Percentiles rank a stretch among this genome's conserved stretches.
phyloP scores from a whole-genome alignment of 306 rosid species.

The Cicer pinnatifidum region DNA sequence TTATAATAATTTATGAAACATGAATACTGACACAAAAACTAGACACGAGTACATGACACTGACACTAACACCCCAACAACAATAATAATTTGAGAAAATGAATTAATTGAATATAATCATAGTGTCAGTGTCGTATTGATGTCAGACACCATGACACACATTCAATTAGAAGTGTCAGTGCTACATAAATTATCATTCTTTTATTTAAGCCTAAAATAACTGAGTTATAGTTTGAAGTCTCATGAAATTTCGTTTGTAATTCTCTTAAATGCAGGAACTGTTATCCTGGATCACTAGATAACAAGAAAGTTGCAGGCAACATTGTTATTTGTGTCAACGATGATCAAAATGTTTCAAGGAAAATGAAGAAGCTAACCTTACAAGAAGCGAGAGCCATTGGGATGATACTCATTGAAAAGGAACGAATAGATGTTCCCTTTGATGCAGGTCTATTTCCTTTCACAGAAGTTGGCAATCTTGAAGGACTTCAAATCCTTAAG shows the following conservation, averaged over 20 bases:
- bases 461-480: slow-evolving; percentile 59
- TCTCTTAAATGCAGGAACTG: slow-evolving; percentile 67
- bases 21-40: too few relatives aligned
- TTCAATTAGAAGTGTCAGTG: too few relatives aligned
- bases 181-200: neutral
- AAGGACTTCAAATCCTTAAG: slow-evolving; percentile 68
- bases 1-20: neutral
- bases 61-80: too few relatives aligned
- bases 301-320: slow-evolving; percentile 62
- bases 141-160: too few relatives aligned
- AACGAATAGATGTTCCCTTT: slow-evolving; percentile 54
- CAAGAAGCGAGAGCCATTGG: slow-evolving; percentile 83
- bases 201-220: neutral
- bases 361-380: slow-evolving; percentile 68
- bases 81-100: too few relatives aligned
- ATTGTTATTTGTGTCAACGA: slow-evolving; percentile 69
- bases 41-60: too few relatives aligned
- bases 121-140: too few relatives aligned
- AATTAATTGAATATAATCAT: too few relatives aligned
- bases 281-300: slow-evolving; percentile 82
- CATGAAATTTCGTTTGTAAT: neutral
- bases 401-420: slow-evolving; percentile 60
- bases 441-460: slow-evolving; percentile 80
- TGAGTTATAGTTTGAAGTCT: too few relatives aligned
- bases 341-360: slow-evolving; percentile 55